These are phyloP conservation scores for Scutellaria minor DNA, from an alignment of 257 asterid genomes.

Conservation along the genomic window DNA sequence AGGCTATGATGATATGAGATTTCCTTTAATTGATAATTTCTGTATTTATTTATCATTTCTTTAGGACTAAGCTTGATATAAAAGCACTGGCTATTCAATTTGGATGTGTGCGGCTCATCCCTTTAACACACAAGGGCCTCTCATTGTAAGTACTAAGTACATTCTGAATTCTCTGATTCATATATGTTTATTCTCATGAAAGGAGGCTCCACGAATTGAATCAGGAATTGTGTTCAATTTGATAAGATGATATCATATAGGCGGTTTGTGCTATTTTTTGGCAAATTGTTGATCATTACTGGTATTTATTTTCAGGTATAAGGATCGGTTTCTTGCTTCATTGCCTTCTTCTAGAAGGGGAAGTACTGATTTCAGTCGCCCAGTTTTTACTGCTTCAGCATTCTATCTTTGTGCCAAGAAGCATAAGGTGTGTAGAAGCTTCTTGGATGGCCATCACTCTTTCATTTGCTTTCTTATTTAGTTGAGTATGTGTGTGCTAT, in stretches of 20 bases:
- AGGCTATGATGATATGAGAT: neutral
- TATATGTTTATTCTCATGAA: neutral
- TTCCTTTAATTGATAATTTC: neutral
- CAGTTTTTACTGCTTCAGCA: conserved; percentile 83
- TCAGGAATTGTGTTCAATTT: neutral
- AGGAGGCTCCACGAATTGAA: neutral
- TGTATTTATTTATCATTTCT: neutral
- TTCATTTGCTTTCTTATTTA: neutral
- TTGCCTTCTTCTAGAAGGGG: conserved; percentile 80
- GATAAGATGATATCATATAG: neutral
- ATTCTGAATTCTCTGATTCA: neutral
- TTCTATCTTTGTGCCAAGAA: conserved; percentile 81
- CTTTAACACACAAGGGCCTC: conserved; percentile 72
- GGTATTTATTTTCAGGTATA: conserved; percentile 56
- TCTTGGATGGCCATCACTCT: conserved; percentile 23
- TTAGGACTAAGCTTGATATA: conserved; percentile 83
- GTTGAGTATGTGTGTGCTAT: neutral
- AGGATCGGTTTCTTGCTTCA: conserved; percentile 80
- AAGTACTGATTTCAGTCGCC: conserved; percentile 84
- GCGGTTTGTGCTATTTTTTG: neutral
- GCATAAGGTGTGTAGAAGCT: conserved; percentile 65
- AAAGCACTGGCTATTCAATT: conserved; percentile 93
- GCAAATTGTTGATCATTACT: neutral
- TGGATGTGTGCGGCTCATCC: conserved; percentile 87
- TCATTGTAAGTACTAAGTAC: conserved; percentile 58